Percentiles rank a stretch among this genome's conserved stretches.
Conservation (phyloP, 2,329 filamentous ascomycete species). For the Colletotrichum musicola region DNA sequence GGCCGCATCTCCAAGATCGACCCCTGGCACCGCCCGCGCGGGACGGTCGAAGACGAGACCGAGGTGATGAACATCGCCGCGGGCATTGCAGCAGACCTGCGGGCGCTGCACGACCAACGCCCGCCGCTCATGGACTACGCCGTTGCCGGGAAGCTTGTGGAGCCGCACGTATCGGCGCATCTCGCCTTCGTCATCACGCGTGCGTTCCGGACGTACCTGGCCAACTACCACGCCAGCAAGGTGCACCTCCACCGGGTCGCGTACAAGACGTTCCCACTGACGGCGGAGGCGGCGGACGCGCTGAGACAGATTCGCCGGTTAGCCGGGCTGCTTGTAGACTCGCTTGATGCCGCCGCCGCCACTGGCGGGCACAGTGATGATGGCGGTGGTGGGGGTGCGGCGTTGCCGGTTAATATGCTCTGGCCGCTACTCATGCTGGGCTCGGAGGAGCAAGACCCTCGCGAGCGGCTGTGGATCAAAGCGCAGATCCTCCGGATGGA, state of each 20-base stretch:
- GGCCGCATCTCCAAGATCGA: constrained; percentile 69
- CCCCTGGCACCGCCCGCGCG: constrained; percentile 66
- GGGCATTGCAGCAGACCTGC: constrained; percentile 63
- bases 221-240: constrained; percentile 68
- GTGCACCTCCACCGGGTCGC: constrained; percentile 69
- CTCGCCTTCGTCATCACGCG: constrained; percentile 64
- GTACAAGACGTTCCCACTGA: constrained; percentile 66
- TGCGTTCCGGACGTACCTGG: constrained; percentile 67
- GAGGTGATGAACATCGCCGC: constrained; percentile 68
- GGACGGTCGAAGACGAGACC: constrained; percentile 69
- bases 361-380: constrained; percentile 10
- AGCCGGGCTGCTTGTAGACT: constrained; percentile 58
- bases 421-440: constrained; percentile 70
- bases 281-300: constrained; percentile 61
- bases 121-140: constrained; percentile 69
- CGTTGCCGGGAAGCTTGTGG: constrained; percentile 62
- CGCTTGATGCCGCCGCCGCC: constrained; percentile 55
- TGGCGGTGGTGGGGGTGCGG: no score
- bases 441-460: constrained; percentile 63
- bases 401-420: constrained; percentile 67
- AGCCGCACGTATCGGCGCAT: constrained; percentile 60
- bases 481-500: constrained; percentile 62
- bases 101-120: constrained; percentile 62
- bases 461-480: constrained; percentile 64
- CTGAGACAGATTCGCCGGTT: constrained; percentile 63